These are phyloP conservation scores for Cladosporium sp. DNA, from an alignment of 2,329 filamentous ascomycete species.

Conservation along the genomic window DNA sequence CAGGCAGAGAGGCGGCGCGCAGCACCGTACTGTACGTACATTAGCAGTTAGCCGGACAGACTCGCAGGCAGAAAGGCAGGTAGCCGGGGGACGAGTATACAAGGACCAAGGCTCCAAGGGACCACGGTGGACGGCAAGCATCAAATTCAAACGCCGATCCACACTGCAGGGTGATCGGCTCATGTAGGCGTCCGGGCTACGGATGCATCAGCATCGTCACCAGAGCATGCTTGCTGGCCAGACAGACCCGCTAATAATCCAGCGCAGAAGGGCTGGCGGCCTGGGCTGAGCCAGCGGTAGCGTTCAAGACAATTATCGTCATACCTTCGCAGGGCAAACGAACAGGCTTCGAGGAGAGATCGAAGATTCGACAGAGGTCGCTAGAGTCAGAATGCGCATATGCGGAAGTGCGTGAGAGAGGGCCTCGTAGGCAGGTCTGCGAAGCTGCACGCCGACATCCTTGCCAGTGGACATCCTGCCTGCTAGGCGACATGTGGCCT, in stretches of 20 bases:
- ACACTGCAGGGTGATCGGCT: constrained; percentile 7
- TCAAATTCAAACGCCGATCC: constrained; percentile 5
- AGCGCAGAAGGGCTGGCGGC: background rate
- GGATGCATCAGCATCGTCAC: constrained; percentile 1
- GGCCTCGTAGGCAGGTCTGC: too few species aligned
- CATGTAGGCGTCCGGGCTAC: background rate
- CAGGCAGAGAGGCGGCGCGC: too few species aligned
- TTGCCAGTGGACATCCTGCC: background rate
- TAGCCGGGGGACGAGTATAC: background rate
- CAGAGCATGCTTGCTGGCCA: background rate
- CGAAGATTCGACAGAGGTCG: constrained; percentile 4
- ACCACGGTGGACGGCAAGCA: background rate
- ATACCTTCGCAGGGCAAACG: background rate
- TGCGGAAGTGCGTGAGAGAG: background rate
- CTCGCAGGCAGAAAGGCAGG: background rate
- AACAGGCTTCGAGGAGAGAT: background rate
- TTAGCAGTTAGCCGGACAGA: background rate
- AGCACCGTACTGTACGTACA: too few species aligned
- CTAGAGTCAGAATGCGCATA: background rate
- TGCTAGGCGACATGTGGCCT: constrained; percentile 3
- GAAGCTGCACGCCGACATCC: constrained; percentile 10
- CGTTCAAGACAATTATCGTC: background rate
- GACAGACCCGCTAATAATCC: constrained; percentile 1
- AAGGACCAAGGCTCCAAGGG: background rate
- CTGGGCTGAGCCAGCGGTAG: background rate